Percentiles rank a stretch among this genome's conserved stretches.
Conservation (phyloP, 2,329 filamentous ascomycete species). For the Coniosporium tulheliwenetii region DNA sequence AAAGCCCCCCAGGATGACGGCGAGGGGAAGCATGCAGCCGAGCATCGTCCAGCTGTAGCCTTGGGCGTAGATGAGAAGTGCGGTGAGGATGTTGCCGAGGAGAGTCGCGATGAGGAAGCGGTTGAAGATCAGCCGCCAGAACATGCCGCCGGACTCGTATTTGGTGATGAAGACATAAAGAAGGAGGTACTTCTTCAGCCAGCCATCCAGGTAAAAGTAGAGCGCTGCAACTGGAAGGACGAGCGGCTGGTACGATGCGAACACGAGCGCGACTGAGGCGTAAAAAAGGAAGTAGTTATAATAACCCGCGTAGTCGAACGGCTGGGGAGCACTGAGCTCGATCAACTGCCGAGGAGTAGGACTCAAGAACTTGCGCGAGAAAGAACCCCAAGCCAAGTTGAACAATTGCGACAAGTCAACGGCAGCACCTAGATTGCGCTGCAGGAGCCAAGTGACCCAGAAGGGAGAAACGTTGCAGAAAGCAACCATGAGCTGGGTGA, state of each 20-base stretch:
- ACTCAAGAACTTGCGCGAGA: conserved; percentile 67
- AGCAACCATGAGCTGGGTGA: conserved; percentile 49
- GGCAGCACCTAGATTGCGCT: conserved; percentile 86
- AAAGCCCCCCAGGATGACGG: conserved; percentile 65
- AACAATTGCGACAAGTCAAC: conserved; percentile 83
- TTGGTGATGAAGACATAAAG: conserved; percentile 95
- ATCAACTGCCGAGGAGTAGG: conserved; percentile 87
- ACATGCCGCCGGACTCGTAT: conserved; percentile 84
- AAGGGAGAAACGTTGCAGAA: conserved; percentile 75
- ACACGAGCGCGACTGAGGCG: conserved; percentile 73
- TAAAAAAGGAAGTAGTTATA: conserved; percentile 99
- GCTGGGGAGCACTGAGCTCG: conserved; percentile 77
- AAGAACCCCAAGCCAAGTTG: conserved; percentile 70
- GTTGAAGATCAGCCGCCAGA: conserved; percentile 86
- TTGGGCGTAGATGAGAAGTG: conserved; percentile 57
- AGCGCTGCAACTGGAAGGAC: conserved; percentile 73
- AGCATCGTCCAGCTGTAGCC: conserved; percentile 44
- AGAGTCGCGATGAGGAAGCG: conserved; percentile 73
- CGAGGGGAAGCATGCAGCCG: conserved; percentile 55
- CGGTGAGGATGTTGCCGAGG: conserved; percentile 63
- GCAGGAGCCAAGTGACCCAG: conserved; percentile 87
- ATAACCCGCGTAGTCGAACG: conserved; percentile 91
- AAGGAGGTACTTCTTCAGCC: conserved; percentile 87
- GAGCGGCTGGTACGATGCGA: conserved; percentile 72
- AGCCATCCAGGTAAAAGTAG: conserved; percentile 78